Percentiles rank a stretch among this genome's conserved stretches.
Evolutionary conservation across 805 yeast species (phyloP).

Genomic region (Kazachstania taianensis): DNA sequence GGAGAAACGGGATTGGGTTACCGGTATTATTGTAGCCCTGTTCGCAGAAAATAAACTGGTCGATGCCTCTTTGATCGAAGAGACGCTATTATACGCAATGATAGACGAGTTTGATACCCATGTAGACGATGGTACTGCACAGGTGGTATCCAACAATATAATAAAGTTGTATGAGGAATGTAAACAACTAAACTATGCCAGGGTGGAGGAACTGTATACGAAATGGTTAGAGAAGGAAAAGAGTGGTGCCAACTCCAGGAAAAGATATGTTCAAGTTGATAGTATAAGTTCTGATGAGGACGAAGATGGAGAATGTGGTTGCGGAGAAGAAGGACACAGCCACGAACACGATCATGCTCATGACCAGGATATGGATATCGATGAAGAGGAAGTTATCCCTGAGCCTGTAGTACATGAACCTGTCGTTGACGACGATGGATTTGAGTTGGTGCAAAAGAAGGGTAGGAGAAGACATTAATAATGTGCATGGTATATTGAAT

Average conservation of each 20-base stretch:
- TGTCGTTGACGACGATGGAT: constrained; percentile 87
- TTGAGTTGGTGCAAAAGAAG: constrained; percentile 72
- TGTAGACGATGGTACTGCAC: constrained; percentile 83
- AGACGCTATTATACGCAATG: constrained; percentile 79
- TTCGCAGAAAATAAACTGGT: constrained; percentile 54
- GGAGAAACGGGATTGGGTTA: constrained; percentile 93
- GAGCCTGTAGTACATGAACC: constrained; percentile 36
- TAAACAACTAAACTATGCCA: constrained; percentile 38
- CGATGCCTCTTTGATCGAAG: constrained; percentile 74
- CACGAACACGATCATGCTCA: constrained; percentile 31
- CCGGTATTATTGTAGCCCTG: constrained; percentile 69
- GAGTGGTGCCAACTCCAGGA: constrained; percentile 17
- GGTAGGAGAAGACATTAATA: constrained; percentile 38
- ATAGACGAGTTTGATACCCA: constrained; percentile 86
- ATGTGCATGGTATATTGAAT: not conserved
- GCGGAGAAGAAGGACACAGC: constrained; percentile 28
- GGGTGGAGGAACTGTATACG: constrained; percentile 49
- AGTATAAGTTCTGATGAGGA: constrained; percentile 44
- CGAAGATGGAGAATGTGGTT: constrained; percentile 32
- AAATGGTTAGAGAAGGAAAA: constrained; percentile 49
- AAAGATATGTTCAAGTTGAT: constrained; percentile 45
- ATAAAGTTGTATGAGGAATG: constrained; percentile 61
- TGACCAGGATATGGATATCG: constrained; percentile 32
- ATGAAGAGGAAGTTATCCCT: constrained; percentile 22
- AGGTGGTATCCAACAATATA: constrained; percentile 58